Evolutionary conservation across 192 early-diverging fungal species (phyloP).

Genomic region (Backusella tarrabulga): DNA sequence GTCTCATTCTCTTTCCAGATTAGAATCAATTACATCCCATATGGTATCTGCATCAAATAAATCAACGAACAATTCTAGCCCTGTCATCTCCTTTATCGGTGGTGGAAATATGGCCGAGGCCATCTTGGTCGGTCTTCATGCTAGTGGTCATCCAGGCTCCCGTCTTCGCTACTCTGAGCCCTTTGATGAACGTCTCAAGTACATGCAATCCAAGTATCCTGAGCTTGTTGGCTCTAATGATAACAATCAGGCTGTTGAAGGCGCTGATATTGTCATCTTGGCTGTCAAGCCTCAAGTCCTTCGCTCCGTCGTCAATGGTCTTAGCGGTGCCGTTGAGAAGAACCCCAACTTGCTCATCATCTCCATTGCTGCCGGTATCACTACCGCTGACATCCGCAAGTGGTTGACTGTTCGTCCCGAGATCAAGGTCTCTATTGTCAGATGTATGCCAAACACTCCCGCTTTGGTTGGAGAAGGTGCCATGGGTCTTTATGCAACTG

Average conservation of each 20-base stretch:
- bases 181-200: slow-evolving; percentile 57
- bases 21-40: slow-evolving; percentile 13
- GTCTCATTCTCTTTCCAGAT: slow-evolving; percentile 4
- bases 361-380: slow-evolving; percentile 90
- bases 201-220: slow-evolving; percentile 62
- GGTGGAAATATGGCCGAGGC: slow-evolving; percentile 97
- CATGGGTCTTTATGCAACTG: slow-evolving; percentile 75
- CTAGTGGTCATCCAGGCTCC: slow-evolving; percentile 64
- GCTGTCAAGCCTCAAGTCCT: slow-evolving; percentile 94
- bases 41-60: slow-evolving; percentile 14
- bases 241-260: slow-evolving; percentile 61
- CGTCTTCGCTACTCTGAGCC: slow-evolving; percentile 85
- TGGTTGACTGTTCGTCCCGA: slow-evolving; percentile 58
- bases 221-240: slow-evolving; percentile 56
- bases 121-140: slow-evolving; percentile 85
- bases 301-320: slow-evolving; percentile 57
- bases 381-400: slow-evolving; percentile 64
- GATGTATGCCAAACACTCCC: slow-evolving; percentile 97
- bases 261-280: slow-evolving; percentile 76
- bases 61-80: neutral
- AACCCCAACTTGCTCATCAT: slow-evolving; percentile 68
- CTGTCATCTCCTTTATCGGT: slow-evolving; percentile 71
- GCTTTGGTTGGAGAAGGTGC: slow-evolving; percentile 87
- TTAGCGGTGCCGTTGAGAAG: slow-evolving; percentile 45
- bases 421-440: slow-evolving; percentile 48